A percentile compares a stretch with the other conserved stretches of the same genome.
phyloP scores from a whole-genome alignment of 2,329 filamentous ascomycete species.

The Neonectria ditissima region DNA sequence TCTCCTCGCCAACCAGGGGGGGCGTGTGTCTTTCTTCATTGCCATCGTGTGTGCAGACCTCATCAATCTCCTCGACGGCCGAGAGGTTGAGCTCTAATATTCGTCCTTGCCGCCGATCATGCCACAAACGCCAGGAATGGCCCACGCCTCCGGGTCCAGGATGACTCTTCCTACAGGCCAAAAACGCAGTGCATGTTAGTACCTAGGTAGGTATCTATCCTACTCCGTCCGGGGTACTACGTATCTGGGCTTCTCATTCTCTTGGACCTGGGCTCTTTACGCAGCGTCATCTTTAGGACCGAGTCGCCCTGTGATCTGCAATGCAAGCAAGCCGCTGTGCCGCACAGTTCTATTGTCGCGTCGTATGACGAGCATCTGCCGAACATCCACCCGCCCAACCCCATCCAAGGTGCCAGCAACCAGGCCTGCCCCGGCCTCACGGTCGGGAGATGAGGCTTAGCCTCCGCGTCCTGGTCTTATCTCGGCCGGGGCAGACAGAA shows the following conservation, averaged over 20 bases:
- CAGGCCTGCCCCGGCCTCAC: conserved; percentile 24
- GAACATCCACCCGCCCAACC: conserved; percentile 21
- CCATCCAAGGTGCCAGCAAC: conserved; percentile 1
- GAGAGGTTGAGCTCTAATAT: conserved; percentile 28
- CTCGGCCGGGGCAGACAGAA: conserved; percentile 29
- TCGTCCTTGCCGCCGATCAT: conserved; percentile 40
- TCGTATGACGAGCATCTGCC: conserved; percentile 36
- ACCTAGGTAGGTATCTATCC: no score
- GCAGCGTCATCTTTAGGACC: conserved; percentile 18
- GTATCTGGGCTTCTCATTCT: no score
- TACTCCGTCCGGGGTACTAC: no score
- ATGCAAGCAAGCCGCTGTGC: conserved; percentile 21
- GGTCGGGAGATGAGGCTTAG: conserved; percentile 36
- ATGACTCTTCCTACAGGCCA: not conserved
- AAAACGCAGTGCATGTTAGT: not conserved
- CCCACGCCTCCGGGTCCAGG: conserved; percentile 1
- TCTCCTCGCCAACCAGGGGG: conserved; percentile 32
- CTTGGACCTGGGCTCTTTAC: conserved; percentile 16
- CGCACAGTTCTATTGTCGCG: conserved; percentile 22
- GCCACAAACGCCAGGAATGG: conserved; percentile 31
- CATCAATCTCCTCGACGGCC: conserved; percentile 34
- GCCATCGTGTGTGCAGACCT: conserved; percentile 30
- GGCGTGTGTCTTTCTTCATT: not conserved
- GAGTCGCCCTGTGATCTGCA: conserved; percentile 34
- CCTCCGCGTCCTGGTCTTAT: conserved; percentile 35